Base-by-base conservation (phyloP, 345 rosid species). In the Linum tenue region DNA sequence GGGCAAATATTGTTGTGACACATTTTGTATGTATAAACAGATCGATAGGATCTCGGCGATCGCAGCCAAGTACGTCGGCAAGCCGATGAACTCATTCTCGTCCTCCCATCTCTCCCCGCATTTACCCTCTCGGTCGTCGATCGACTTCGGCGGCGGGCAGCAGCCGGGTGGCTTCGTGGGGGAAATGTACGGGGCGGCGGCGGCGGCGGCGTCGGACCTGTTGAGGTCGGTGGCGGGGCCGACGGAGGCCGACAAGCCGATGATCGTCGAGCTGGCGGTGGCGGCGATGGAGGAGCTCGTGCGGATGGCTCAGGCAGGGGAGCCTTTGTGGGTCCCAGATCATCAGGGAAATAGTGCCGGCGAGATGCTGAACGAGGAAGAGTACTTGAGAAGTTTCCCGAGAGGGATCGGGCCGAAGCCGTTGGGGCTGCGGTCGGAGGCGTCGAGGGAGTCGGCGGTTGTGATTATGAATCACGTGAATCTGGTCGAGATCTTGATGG, bases 401-500 rank as follows among this genome's bases (percentile, higher is more conserved):
- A 85, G 90, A 85, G 60, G 60, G 22, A 57, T 57, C 12, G 60
- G 60, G 5, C 60, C 60, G 0, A 57, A 57, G 22, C 89, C 87
- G 37, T 55, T 76, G 58, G 76, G 75, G 68, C 41, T 67, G 38
- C 75, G 82, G 77, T 75, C 79, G 12, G 99, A 94, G 81, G 96
- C 96, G 36, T 81, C 86, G 17, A 81, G 88, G 50, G 88, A 85
- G 37, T 76, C 76, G 61, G 80, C 92, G 1, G 87, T 90, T 5
- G 89, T 94, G 70, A 90, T 94, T 58, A 88, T 94, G 97, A 94
- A 94, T 60, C 84, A 92, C 83, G 75, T 90, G 50, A 86, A 83
- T 59, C 81, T 94, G 10, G 88, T 90, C 4, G 95, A 85, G 53
- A 83, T 92, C 8, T 88, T 94, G 73, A 82, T 94, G 14, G 86